These are phyloP conservation scores for Candida freyschussii DNA, from an alignment of 1,139 yeast genomes.

Conservation along the genomic window DNA sequence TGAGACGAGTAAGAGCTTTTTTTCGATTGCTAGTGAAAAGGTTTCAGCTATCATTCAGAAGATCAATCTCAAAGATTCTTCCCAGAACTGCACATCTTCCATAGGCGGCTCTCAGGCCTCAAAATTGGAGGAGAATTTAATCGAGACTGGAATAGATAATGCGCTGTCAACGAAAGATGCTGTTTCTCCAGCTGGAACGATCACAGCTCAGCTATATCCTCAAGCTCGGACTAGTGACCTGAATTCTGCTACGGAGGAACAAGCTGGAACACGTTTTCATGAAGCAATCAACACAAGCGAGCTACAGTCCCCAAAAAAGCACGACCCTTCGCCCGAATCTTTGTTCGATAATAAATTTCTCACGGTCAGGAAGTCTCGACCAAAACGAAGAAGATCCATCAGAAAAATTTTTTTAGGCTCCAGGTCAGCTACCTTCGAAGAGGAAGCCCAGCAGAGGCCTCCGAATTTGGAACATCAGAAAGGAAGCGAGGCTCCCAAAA, in stretches of 20 bases:
- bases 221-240: too few relatives aligned
- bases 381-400: constrained; percentile 2
- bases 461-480: too few relatives aligned
- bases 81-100: too few relatives aligned
- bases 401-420: constrained; percentile 4
- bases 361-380: background rate
- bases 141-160: constrained; percentile 1
- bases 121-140: constrained; percentile 1
- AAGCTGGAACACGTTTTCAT: constrained; percentile 1
- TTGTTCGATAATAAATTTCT: constrained; percentile 1
- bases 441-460: too few relatives aligned
- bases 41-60: too few relatives aligned
- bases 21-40: too few relatives aligned
- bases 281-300: background rate
- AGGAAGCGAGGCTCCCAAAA: too few relatives aligned
- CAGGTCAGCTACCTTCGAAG: too few relatives aligned
- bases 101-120: too few relatives aligned
- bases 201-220: constrained; percentile 14
- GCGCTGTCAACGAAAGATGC: constrained; percentile 1
- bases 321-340: background rate
- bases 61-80: too few relatives aligned
- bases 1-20: too few relatives aligned
- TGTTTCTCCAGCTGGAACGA: constrained; percentile 13
- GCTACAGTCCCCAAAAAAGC: background rate
- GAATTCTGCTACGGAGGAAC: background rate